Evolutionary conservation across 805 yeast species (phyloP).

Genomic region (Suhomyces sp.): DNA sequence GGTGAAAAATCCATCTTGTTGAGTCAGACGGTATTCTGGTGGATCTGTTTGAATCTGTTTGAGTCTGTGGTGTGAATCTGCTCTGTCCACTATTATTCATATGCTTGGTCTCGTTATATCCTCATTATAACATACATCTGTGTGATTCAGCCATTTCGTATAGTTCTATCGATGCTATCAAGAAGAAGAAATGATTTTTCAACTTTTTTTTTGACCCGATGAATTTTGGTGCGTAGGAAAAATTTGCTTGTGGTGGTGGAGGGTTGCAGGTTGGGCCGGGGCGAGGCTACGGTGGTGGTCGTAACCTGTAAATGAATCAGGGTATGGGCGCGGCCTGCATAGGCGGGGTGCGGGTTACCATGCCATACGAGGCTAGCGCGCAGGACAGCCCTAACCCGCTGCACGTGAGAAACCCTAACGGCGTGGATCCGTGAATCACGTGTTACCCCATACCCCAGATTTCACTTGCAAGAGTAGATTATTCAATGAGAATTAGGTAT

Average conservation of each 20-base stretch:
- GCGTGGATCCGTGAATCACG: no score
- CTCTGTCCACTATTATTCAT: background rate
- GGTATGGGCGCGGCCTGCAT: background rate
- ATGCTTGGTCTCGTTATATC: background rate
- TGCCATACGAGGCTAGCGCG: background rate
- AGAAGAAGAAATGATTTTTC: slow-evolving; percentile 5
- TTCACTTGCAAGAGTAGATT: background rate
- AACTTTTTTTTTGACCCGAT: slow-evolving; percentile 4
- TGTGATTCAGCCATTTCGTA: slow-evolving; percentile 90
- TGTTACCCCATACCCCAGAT: background rate
- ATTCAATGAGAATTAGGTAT: no score
- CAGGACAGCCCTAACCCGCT: slow-evolving; percentile 3
- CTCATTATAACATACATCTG: slow-evolving; percentile 72
- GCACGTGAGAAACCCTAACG: slow-evolving; percentile 20
- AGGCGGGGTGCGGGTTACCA: background rate
- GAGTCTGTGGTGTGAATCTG: no score
- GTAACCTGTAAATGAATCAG: background rate
- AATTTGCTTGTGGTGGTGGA: slow-evolving; percentile 1
- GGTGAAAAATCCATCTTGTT: no score
- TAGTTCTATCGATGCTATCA: slow-evolving; percentile 12
- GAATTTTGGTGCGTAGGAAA: slow-evolving; percentile 4
- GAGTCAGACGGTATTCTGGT: no score
- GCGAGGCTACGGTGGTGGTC: no score
- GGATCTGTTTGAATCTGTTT: no score
- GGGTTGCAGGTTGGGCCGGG: slow-evolving; percentile 1